Evolutionary conservation across 129 eudicot species (phyloP).

Genomic region (Centella asiatica): DNA sequence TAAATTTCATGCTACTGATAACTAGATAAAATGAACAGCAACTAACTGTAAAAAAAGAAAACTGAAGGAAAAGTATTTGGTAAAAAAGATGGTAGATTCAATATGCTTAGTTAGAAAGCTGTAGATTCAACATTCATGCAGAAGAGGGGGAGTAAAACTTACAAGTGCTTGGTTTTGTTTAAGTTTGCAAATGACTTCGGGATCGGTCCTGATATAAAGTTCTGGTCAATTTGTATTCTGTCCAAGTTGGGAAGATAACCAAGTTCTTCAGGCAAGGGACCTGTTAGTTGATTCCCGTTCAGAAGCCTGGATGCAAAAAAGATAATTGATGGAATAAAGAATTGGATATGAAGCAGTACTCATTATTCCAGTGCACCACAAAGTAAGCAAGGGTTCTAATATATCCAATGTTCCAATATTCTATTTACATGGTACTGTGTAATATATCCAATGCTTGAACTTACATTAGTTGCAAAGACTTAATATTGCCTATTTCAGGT

Average conservation of each 20-base stretch:
- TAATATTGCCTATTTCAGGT: constrained; percentile 55
- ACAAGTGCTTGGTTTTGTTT: constrained; percentile 66
- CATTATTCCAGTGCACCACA: no score
- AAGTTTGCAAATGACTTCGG: constrained; percentile 77
- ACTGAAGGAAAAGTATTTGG: not conserved
- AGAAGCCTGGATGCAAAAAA: constrained; percentile 55
- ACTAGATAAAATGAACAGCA: not conserved
- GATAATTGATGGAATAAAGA: constrained; percentile 3
- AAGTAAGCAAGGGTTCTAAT: no score
- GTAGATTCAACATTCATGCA: not conserved
- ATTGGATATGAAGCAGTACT: not conserved
- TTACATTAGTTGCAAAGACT: constrained; percentile 52
- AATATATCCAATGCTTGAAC: constrained; percentile 19
- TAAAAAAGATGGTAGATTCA: no score
- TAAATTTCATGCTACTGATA: constrained; percentile 4
- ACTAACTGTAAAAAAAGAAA: not conserved
- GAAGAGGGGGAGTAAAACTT: constrained; percentile 10
- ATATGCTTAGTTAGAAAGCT: no score
- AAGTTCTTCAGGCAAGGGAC: constrained; percentile 72
- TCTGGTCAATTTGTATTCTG: constrained; percentile 88
- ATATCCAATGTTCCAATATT: no score
- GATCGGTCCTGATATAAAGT: constrained; percentile 67
- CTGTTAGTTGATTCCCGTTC: constrained; percentile 73
- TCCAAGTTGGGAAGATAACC: constrained; percentile 66
- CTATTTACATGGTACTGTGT: not conserved